Percentiles rank a stretch among this genome's conserved stretches.
phyloP scores from a whole-genome alignment of 1,284 basidiomycete genomes.

The Dichomitus squalens region DNA sequence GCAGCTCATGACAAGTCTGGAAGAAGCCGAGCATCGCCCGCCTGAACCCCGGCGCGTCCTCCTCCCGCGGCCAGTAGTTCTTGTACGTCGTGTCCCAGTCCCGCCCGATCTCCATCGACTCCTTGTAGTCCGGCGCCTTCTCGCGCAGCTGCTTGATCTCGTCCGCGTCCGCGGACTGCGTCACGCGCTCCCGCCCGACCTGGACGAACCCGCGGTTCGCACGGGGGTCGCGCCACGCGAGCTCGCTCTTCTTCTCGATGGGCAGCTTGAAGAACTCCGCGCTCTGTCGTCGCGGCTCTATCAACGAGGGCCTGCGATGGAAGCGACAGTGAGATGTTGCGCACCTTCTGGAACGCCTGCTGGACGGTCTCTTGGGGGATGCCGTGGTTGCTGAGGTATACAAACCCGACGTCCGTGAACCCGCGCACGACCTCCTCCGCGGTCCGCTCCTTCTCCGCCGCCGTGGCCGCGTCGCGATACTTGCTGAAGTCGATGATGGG shows the following conservation, averaged over 20 bases:
- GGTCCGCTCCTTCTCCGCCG: constrained; percentile 59
- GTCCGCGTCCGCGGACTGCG: constrained; percentile 67
- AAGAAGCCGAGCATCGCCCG: constrained; percentile 75
- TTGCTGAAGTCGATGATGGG: constrained; percentile 79
- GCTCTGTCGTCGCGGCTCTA: constrained; percentile 47
- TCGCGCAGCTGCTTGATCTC: constrained; percentile 76
- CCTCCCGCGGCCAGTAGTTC: constrained; percentile 79
- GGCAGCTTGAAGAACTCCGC: constrained; percentile 74
- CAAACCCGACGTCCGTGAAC: constrained; percentile 77
- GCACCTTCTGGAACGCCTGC: constrained; percentile 65
- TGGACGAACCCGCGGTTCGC: constrained; percentile 83
- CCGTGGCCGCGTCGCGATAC: constrained; percentile 54
- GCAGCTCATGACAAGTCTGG: constrained; percentile 75
- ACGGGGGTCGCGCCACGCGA: constrained; percentile 81
- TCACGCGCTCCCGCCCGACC: constrained; percentile 80
- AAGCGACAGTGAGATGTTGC: background rate
- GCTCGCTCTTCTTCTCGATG: constrained; percentile 60
- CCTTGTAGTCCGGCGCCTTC: constrained; percentile 79
- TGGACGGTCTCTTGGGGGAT: constrained; percentile 55
- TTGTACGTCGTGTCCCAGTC: constrained; percentile 76
- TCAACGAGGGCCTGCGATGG: background rate
- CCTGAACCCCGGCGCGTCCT: constrained; percentile 67
- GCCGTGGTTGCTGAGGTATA: constrained; percentile 74
- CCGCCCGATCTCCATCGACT: constrained; percentile 84
- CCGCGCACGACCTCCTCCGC: constrained; percentile 75